These are phyloP conservation scores for Dothistroma pini DNA, from an alignment of 2,329 filamentous ascomycete genomes.

Conservation along the genomic window DNA sequence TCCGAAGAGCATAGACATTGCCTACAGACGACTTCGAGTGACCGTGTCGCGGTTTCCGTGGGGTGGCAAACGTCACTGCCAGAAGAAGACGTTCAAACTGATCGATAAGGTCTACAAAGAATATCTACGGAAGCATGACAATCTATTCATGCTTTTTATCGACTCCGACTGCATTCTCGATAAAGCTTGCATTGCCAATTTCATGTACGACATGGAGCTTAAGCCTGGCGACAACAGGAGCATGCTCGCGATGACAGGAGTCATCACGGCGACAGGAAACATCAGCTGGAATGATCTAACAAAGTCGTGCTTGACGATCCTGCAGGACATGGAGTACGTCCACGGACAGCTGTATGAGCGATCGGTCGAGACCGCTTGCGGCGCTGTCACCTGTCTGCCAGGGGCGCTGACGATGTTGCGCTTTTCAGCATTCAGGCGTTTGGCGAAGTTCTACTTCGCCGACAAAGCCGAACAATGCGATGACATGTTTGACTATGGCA, in stretches of 20 bases:
- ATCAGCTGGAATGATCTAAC: constrained; percentile 52
- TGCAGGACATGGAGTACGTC: constrained; percentile 98
- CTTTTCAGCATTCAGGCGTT: constrained; percentile 91
- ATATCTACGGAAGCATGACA: constrained; percentile 82
- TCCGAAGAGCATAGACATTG: constrained; percentile 85
- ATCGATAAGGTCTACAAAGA: constrained; percentile 89
- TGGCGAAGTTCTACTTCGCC: constrained; percentile 98
- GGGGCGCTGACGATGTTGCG: constrained; percentile 93
- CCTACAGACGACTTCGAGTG: constrained; percentile 75
- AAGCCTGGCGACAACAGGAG: constrained; percentile 87
- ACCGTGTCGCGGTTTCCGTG: constrained; percentile 91
- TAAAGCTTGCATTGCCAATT: constrained; percentile 88
- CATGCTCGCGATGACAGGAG: constrained; percentile 96
- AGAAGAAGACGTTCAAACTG: constrained; percentile 87
- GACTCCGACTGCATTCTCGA: constrained; percentile 96
- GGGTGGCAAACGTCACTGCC: constrained; percentile 88
- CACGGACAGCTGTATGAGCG: constrained; percentile 96
- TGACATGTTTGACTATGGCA: constrained; percentile 94
- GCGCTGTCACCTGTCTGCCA: constrained; percentile 89
- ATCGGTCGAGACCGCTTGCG: constrained; percentile 90
- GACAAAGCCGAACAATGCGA: constrained; percentile 95
- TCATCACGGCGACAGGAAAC: constrained; percentile 90
- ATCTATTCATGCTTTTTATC: constrained; percentile 93
- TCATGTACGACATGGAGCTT: constrained; percentile 98
- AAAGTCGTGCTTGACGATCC: constrained; percentile 77